Evolutionary conservation across 805 yeast genomes (phyloP).

Genomic region (Kodamaea nitidulidarum): DNA sequence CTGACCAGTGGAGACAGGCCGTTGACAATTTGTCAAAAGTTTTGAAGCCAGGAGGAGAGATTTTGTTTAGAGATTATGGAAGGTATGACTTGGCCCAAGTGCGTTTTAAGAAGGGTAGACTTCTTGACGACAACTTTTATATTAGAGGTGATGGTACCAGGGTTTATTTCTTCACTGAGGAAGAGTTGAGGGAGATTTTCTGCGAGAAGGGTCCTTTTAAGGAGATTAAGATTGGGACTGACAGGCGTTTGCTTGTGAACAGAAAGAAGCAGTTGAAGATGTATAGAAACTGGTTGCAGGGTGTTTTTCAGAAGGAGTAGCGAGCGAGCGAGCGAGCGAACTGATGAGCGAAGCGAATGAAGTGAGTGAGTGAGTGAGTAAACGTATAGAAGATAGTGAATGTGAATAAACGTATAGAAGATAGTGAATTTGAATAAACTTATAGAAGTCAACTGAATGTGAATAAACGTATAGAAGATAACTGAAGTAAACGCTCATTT

Average conservation of each 20-base stretch:
- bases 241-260: conserved; percentile 85
- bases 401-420: no score
- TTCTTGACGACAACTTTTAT: conserved; percentile 88
- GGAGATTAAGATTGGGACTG: conserved; percentile 81
- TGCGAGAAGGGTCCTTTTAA: conserved; percentile 44
- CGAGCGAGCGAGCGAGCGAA: no score
- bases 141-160: conserved; percentile 97
- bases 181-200: conserved; percentile 76
- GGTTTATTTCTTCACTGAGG: conserved; percentile 95
- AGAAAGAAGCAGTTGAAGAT: conserved; percentile 88
- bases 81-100: conserved; percentile 95
- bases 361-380: no score
- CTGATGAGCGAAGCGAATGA: no score
- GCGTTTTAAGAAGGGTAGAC: conserved; percentile 82
- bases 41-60: conserved; percentile 89
- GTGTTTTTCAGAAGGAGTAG: conserved; percentile 54
- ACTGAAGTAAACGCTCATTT: no score
- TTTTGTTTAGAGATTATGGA: conserved; percentile 91
- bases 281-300: conserved; percentile 97
- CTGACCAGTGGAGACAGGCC: conserved; percentile 86
- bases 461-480: no score
- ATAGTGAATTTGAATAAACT: no score
- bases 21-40: conserved; percentile 62
- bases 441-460: no score
- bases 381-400: no score